Evolutionary conservation across 2,329 filamentous ascomycete genomes (phyloP), one percentile per base, ranked within the genome.

Genomic region (Monilinia fructicola): DNA sequence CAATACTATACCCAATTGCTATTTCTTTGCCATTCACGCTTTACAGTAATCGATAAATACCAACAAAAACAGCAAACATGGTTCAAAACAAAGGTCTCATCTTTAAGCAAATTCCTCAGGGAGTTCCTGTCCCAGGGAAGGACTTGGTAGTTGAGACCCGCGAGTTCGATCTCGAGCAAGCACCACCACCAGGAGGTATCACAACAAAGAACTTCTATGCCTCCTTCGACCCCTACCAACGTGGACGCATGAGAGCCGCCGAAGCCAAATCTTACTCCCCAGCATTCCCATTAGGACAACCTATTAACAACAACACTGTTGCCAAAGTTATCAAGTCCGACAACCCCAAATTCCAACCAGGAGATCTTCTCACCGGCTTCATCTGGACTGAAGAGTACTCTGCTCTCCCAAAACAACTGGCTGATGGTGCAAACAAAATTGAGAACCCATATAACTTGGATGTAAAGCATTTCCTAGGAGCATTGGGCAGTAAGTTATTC

Each of bases 201-300:
- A 85, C 86, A 42, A 79, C 89, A 70, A 85, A 92, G 79, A 85
- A 90, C 72, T 84, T 89, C 74, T 92, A 90, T 77, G 69, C 70
- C 48, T 74, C 90, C 52, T 90, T 90, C 79, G 92, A 96, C 78
- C 92, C 92, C 2, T 96, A 96, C 81, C 87, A 91, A 81, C 90
- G 93, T 67, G 90, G 90, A 68, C 85, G 86, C 72, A 93, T 96
- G 90, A 88, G 91, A 58, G 78, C 82, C 58, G 75, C 90, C 9
- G 77, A 81, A 46, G 73, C 79, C 75, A 86, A 90, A 79, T 92
- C 90, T 12, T 95, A 93, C 81, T 77, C 81, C 28, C 81, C 88
- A 1, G 78, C 89, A 2, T 92, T 87, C 74, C 76, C 82, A 21
- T 77, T 91, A 56, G 82, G 83, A 76, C 78, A 85, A 72, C 85